A percentile compares a stretch with the other conserved stretches of the same genome.
These are phyloP conservation scores for Tolypocladium tundrense DNA, from an alignment of 2,329 filamentous ascomycete genomes.

Conservation along the genomic window DNA sequence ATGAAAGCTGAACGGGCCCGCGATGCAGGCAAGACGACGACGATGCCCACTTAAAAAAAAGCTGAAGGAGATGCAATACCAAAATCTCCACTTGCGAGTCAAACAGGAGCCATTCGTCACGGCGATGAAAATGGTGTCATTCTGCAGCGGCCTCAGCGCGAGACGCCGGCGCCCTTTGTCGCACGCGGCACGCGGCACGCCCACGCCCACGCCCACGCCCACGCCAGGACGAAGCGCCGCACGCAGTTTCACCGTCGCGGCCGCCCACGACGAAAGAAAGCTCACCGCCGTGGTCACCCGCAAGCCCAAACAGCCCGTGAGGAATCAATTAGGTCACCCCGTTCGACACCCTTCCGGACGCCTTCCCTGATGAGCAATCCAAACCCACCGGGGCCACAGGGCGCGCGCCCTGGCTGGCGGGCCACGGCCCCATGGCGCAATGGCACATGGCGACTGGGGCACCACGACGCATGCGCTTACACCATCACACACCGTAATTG, in stretches of 20 bases:
- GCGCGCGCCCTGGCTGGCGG: background rate
- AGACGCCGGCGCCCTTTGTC: background rate
- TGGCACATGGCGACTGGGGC: background rate
- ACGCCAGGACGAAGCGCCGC: too few relatives aligned
- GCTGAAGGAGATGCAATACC: background rate
- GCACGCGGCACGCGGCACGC: background rate
- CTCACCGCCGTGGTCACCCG: background rate
- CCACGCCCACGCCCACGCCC: too few relatives aligned
- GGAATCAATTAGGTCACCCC: constrained; percentile 1
- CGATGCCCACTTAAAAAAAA: background rate
- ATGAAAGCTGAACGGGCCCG: background rate
- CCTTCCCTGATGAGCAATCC: constrained; percentile 1
- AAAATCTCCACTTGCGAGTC: background rate
- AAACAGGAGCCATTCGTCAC: background rate
- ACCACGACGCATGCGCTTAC: background rate
- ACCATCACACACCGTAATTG: background rate
- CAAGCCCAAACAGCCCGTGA: background rate
- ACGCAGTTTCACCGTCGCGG: background rate
- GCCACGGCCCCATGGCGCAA: background rate
- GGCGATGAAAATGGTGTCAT: background rate
- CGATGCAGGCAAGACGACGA: background rate
- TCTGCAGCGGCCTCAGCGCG: background rate
- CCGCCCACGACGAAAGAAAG: background rate
- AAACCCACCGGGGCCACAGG: background rate
- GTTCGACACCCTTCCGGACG: background rate